Base-by-base conservation (phyloP, 192 early-diverging fungal genomes). In the Coemansia sp. region DNA sequence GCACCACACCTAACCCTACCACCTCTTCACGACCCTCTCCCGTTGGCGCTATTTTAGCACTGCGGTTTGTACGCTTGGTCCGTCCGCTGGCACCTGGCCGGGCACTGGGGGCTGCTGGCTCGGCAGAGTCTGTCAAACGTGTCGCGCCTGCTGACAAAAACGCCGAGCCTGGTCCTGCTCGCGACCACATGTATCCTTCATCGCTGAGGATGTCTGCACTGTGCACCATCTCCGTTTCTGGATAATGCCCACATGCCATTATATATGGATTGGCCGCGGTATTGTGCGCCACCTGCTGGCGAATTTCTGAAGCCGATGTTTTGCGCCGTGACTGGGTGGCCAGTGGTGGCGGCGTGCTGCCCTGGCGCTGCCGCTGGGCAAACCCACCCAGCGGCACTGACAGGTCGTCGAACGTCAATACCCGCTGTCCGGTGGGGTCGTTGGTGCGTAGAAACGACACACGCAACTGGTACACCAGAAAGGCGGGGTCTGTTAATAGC, bases 401-500 rank as follows among this genome's bases (percentile, higher is more conserved):
- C 51, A 51, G 74, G 76, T 72, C 69, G 44, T 60, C 62, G 46
- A 91, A 89, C 2, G 84, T 82, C 58, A 91, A 81, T 40, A 91
- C 74, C n/a, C 87, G 87, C 54, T 84, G 85, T 3, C 82, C 87
- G 4, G 77, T 75, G 10, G 84, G 81, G 64, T 91, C 89, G 62
- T 87, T 87, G 11, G 88, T 69, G 15, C 84, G 82, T 40, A 91
- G 63, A 62, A 88, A 88, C 51, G 85, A 82, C 10, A 91, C 78
- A n/a, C 88, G 83, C 41, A 88, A 80, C 60, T 84, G 82, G 62
- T 91, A 87, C 52, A 91, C 82, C 18, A 91, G 71, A 68, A 84
- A 91, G 5, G 81, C 71, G 16, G 86, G 81, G 78, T 90, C 88
- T 37, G 82, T 82, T 16, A 85, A 66, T 31, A 90, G 66, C 31